phyloP scores from a whole-genome alignment of 306 rosid genomes.

The Glycine latifolia region DNA sequence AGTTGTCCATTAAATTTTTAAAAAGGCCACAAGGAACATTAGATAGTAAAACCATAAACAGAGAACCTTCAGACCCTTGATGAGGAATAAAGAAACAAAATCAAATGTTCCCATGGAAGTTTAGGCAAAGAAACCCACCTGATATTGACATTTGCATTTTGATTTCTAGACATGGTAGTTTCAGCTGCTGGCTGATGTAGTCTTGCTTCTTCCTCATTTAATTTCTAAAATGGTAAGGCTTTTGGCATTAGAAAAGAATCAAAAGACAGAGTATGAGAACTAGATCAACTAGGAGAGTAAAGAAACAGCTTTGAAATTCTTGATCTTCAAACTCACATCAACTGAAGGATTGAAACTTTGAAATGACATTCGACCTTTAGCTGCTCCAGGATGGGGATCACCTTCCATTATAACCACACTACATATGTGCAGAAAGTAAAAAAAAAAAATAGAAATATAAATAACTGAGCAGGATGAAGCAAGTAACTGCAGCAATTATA shows the following conservation, averaged over 20 bases:
- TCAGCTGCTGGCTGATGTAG: conserved; percentile 56
- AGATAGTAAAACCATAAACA: conserved; percentile 10
- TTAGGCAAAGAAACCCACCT: conserved; percentile 57
- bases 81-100: background rate
- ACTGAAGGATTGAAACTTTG: conserved; percentile 82
- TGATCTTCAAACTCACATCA: conserved; percentile 80
- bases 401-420: conserved; percentile 90
- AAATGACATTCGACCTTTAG: conserved; percentile 88
- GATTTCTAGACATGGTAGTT: conserved; percentile 54
- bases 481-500: conserved; percentile 18
- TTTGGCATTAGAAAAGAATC: conserved; percentile 44
- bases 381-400: conserved; percentile 88
- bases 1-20: background rate
- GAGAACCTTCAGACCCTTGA: conserved; percentile 11
- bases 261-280: conserved; percentile 7
- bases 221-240: conserved; percentile 66
- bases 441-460: conserved; percentile 6
- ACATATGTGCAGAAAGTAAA: conserved; percentile 38
- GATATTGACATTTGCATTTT: conserved; percentile 53
- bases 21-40: background rate
- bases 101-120: background rate
- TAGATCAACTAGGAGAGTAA: conserved; percentile 9
- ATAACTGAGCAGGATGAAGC: conserved; percentile 25
- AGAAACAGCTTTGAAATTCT: conserved; percentile 37
- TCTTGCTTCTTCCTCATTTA: conserved; percentile 70